Evolutionary conservation across 352 stramenopile species (phyloP).

Genomic region (Phytophthora crassamura): DNA sequence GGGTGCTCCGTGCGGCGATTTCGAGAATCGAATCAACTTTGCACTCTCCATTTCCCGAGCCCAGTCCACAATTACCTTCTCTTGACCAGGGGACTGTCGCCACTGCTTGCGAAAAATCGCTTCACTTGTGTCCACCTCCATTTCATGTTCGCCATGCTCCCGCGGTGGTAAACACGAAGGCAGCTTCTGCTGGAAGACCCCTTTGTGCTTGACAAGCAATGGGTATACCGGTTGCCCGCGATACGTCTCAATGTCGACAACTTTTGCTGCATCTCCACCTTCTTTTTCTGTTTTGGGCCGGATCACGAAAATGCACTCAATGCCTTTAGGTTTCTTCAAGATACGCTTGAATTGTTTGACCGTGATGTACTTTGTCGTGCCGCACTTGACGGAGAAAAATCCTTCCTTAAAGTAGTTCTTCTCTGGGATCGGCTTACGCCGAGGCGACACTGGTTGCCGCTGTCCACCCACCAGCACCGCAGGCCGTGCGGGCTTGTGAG

Average conservation of each 20-base stretch:
- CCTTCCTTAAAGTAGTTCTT: too few relatives aligned
- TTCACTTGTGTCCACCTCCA: slow-evolving; percentile 12
- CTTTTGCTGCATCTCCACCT: too few relatives aligned
- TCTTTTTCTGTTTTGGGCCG: slow-evolving; percentile 13
- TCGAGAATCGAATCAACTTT: slow-evolving; percentile 5
- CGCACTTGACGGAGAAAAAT: too few relatives aligned
- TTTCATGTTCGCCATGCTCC: too few relatives aligned
- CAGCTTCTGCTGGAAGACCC: too few relatives aligned
- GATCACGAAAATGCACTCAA: slow-evolving; percentile 17
- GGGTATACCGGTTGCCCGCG: too few relatives aligned
- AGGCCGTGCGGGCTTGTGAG: background rate
- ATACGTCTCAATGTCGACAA: too few relatives aligned
- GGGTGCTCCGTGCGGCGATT: too few relatives aligned
- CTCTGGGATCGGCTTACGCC: too few relatives aligned
- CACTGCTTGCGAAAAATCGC: slow-evolving; percentile 10
- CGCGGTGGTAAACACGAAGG: too few relatives aligned
- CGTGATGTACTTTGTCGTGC: slow-evolving; percentile 16
- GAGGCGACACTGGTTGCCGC: background rate
- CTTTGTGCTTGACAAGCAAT: too few relatives aligned
- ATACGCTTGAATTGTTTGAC: slow-evolving; percentile 16
- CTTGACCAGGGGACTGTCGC: slow-evolving; percentile 14
- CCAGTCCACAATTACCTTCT: slow-evolving; percentile 24
- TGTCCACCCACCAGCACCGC: background rate
- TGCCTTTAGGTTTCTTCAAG: background rate
- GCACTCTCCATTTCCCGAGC: background rate